phyloP scores from a whole-genome alignment of 1,139 yeast species.

The Kodamaea arcana region DNA sequence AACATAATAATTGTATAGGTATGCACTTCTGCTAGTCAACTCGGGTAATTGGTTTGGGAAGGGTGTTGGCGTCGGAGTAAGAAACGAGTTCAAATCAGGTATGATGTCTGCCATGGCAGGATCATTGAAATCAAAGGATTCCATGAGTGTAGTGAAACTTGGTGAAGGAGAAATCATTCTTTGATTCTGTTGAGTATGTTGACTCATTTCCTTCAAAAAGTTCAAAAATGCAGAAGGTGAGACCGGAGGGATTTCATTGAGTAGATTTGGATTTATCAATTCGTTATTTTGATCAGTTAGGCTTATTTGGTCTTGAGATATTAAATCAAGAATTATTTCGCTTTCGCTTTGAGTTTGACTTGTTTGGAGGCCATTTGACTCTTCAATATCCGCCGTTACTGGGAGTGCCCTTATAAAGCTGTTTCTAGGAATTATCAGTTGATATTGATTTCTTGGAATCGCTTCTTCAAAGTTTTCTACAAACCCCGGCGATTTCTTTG shows the following conservation, averaged over 20 bases:
- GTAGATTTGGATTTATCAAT: no score
- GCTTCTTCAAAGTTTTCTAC: not conserved
- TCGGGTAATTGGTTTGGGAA: constrained; percentile 11
- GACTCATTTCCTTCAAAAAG: constrained; percentile 19
- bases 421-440: no score
- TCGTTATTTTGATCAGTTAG: no score
- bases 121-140: constrained; percentile 6
- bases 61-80: constrained; percentile 19
- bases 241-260: not conserved
- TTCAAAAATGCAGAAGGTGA: constrained; percentile 20
- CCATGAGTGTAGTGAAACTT: constrained; percentile 6
- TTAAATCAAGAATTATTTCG: no score
- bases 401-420: no score
- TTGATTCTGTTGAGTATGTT: constrained; percentile 6
- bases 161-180: not conserved
- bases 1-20: constrained; percentile 62
- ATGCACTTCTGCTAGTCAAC: constrained; percentile 13
- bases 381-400: no score
- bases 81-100: constrained; percentile 14
- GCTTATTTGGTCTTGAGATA: not conserved
- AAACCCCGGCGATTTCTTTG: no score
- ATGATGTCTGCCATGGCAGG: constrained; percentile 1
- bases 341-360: not conserved
- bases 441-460: not conserved
- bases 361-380: no score